Base-by-base conservation (phyloP, 768 basidiomycete species). In the Pseudohyphozyma bogoriensis region DNA sequence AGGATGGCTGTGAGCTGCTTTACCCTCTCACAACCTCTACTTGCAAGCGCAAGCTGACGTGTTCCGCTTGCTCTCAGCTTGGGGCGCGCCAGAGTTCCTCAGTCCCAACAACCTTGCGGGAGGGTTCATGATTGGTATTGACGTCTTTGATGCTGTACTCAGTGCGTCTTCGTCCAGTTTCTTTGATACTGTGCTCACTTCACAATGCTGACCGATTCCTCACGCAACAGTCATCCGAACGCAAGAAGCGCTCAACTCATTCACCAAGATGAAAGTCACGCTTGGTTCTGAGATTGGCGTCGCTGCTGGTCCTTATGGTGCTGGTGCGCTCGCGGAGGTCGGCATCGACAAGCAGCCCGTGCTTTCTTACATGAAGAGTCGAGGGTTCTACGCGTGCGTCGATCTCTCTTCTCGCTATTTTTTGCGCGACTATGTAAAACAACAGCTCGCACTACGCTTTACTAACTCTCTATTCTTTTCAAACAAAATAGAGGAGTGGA, bases 331-430 rank as follows among this genome's bases (percentile, higher is more conserved):
- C 4, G 59, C 47, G 6, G 71, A 72, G 55, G 46, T 56, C 4
- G 56, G 69, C 0, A 8, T 29, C 2, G 65, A 71, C n/a, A 49
- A 55, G 6, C 60, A 66, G 15, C 70, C 71, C 1, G 68, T 72
- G 1, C 55, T 69, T 2, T 56, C 49, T 2, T 71, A 69, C 51
- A 59, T 67, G 20, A 49, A 58, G 6, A 42, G 45, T 10, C 47
- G 64, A 10, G 70, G 71, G 1, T 44, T 72, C 24, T 72, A 71
- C 56, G 70, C 68, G 1, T 70, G 71, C 4, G 62, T 69, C 20
- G 68, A 71, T 32, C n/a, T n/a, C n/a, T n/a, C n/a, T n/a, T n/a
- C n/a, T n/a, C n/a, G n/a, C n/a, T n/a, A n/a, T n/a, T n/a, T n/a
- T n/a, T n/a, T n/a, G n/a, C n/a, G n/a, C n/a, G n/a, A n/a, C n/a